Evolutionary conservation across 129 eudicot genomes (phyloP), one percentile per base, ranked within the genome.

Genomic region (Ambrosia artemisiifolia): DNA sequence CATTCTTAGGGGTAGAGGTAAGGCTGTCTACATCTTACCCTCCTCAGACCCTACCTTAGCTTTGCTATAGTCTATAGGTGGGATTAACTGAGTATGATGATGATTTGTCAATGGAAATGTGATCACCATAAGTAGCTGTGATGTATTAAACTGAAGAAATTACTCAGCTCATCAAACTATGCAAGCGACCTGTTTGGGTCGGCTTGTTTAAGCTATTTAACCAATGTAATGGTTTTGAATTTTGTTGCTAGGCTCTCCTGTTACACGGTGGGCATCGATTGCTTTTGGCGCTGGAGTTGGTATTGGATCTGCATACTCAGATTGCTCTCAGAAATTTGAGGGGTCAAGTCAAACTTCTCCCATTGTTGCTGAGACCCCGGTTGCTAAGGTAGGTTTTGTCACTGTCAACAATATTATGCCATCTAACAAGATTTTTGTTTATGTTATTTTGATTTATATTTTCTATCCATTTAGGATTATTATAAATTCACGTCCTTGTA

Each of bases 281-380:
- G 98, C 96, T 66, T 87, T 93, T 78, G 98, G 95, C 59, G 98
- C 96, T 36, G 98, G 98, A 77, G 40, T 93, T 63, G 98, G 96
- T 51, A 72, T 93, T 71, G 98, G 98, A 60, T 87, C 96, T 85
- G 92, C 98, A 59, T 93, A 93, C 84, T 38, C 96, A 2, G 98
- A 93, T 17, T 89, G 96, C 87, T 89, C 92, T 35, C 84, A 70
- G 28, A 80, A 83, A 62, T 89, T 87, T 72, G 85, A 83, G 7
- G 77, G 38, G 17, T 57, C 64, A 57, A 57, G 38, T 57, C 38
- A 57, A 57, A 24, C 38, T 11, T 57, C 64, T 28, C 7, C 63
- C 63, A 57, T 12, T 57, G 40, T 57, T 11, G 17, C 17, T 12
- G 18, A 57, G 64, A 57, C 78, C 7, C 65, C 92, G 50, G 57